Percentiles rank a stretch among this genome's conserved stretches.
Conservation (phyloP, 371 early-diverging fungal species). For the Mortierella sp. region DNA sequence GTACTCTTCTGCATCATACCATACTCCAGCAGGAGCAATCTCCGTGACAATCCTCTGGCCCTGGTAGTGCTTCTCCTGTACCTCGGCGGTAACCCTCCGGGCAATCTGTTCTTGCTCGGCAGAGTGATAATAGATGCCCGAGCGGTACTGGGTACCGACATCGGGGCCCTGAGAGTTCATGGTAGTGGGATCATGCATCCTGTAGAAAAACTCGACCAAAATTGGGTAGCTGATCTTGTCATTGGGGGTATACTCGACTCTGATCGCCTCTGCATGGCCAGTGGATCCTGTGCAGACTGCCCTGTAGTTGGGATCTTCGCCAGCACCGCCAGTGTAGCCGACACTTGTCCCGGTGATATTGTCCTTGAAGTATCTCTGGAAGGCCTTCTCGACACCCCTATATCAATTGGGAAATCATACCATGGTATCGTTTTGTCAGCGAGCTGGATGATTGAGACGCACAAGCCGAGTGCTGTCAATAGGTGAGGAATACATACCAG, state of each 20-base stretch:
- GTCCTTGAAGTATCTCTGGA: slow-evolving; percentile 69
- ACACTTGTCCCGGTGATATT: slow-evolving; percentile 73
- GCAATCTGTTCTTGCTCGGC: slow-evolving; percentile 80
- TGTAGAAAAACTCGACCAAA: slow-evolving; percentile 87
- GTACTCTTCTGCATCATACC: slow-evolving; percentile 90
- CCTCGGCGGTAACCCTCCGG: slow-evolving; percentile 68
- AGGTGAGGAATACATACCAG: slow-evolving; percentile 36
- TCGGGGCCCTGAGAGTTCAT: slow-evolving; percentile 71
- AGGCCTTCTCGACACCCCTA: slow-evolving; percentile 92
- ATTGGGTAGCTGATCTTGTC: slow-evolving; percentile 68
- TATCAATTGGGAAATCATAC: not conserved
- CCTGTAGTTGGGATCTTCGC: slow-evolving; percentile 73
- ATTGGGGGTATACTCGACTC: slow-evolving; percentile 79
- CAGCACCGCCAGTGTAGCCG: slow-evolving; percentile 87
- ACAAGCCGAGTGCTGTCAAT: not conserved
- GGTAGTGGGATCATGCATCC: slow-evolving; percentile 81
- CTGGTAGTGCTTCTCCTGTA: slow-evolving; percentile 71
- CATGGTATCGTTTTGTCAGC: too few species aligned
- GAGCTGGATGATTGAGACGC: not conserved
- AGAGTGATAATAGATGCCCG: slow-evolving; percentile 85
- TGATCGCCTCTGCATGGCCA: slow-evolving; percentile 88
- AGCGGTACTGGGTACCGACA: slow-evolving; percentile 88
- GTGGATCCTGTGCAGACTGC: slow-evolving; percentile 77
- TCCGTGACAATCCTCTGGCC: slow-evolving; percentile 76
- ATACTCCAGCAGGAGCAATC: slow-evolving; percentile 76